Evolutionary conservation across 2,329 filamentous ascomycete species (phyloP), one percentile per base, ranked within the genome.

Genomic region (Thermothelomyces thermophilus): DNA sequence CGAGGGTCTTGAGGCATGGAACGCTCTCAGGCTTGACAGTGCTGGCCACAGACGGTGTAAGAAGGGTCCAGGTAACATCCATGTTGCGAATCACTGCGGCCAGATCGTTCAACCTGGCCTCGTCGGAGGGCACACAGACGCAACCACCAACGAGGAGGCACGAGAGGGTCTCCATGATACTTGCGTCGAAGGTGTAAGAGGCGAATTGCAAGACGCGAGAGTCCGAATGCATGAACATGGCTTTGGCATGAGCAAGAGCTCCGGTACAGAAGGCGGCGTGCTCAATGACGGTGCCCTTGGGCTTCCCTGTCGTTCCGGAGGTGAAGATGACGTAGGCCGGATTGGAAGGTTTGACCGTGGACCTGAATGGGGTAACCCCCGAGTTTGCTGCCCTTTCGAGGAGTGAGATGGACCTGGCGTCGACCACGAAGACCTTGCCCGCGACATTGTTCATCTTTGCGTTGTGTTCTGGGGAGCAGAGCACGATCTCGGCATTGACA

Each of bases 241-340:
- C 55, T 33, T 50, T 30, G 17, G 55, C 58, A 34, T 58, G 56
- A 11, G 52, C 51, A 7, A 50, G 31, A 2, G 44, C 53, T 13
- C 61, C 60, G 1, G 62, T 61, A 41, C 56, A 56, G 20, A 63
- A 52, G 1, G 57, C 52, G 24, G 33, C 46, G 45, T 66, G 64
- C 46, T 61, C 57, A 37, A 65, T 57, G 24, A 76, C 66, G 14
- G 75, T 73, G 22, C 75, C 75, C 61, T 78, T 78, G 5, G 74
- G 75, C 26, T 64, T 62, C 9, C 75, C 75, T 0, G 75, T 78
- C 28, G 72, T 77, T 7, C 75, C 75, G 7, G 74, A 77, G 16
- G 75, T 77, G 58, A 76, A 77, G 59, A 77, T 73, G 56, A 76
- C 70, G 31, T 63, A 65, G 10, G 52, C 55, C 1, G 57, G 39